These are phyloP conservation scores for Cryptococcus amylolentus DNA, from an alignment of 1,284 basidiomycete species.

Conservation along the genomic window DNA sequence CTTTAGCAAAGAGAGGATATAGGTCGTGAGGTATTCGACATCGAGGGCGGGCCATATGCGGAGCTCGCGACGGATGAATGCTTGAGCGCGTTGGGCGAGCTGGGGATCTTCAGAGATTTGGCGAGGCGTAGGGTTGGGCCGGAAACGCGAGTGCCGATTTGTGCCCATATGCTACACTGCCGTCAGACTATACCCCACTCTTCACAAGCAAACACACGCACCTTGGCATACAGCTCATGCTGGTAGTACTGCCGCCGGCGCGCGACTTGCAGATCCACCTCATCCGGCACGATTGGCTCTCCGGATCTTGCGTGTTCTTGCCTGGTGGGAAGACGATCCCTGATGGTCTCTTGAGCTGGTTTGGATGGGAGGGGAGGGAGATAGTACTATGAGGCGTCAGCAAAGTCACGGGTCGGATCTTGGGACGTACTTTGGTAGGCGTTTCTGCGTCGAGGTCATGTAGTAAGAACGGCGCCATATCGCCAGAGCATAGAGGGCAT, in stretches of 20 bases:
- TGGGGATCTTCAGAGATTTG: slow-evolving; percentile 65
- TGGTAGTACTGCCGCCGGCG: slow-evolving; percentile 65
- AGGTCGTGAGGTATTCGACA: slow-evolving; percentile 64
- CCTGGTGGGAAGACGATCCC: slow-evolving; percentile 9
- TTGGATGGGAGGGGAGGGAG: slow-evolving; percentile 59
- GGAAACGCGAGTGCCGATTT: slow-evolving; percentile 73
- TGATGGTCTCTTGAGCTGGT: slow-evolving; percentile 5
- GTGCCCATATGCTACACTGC: slow-evolving; percentile 71
- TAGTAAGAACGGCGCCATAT: slow-evolving; percentile 71
- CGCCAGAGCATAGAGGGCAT: slow-evolving; percentile 76
- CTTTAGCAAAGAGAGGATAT: slow-evolving; percentile 78
- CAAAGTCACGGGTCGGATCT: neutral
- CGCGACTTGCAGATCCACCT: slow-evolving; percentile 63
- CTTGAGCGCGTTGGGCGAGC: slow-evolving; percentile 59
- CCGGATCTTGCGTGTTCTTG: slow-evolving; percentile 1
- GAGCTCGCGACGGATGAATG: slow-evolving; percentile 77
- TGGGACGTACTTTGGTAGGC: slow-evolving; percentile 42
- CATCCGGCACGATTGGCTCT: slow-evolving; percentile 57
- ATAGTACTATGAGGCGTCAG: slow-evolving; percentile 56
- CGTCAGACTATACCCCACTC: neutral
- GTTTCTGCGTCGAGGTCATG: slow-evolving; percentile 55
- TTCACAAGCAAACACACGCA: slow-evolving; percentile 44
- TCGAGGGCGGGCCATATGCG: slow-evolving; percentile 77
- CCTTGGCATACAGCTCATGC: slow-evolving; percentile 74
- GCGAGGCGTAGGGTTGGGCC: slow-evolving; percentile 71